Evolutionary conservation across 176 grass and related monocot genomes (phyloP).

Genomic region (Puya raimondii): DNA sequence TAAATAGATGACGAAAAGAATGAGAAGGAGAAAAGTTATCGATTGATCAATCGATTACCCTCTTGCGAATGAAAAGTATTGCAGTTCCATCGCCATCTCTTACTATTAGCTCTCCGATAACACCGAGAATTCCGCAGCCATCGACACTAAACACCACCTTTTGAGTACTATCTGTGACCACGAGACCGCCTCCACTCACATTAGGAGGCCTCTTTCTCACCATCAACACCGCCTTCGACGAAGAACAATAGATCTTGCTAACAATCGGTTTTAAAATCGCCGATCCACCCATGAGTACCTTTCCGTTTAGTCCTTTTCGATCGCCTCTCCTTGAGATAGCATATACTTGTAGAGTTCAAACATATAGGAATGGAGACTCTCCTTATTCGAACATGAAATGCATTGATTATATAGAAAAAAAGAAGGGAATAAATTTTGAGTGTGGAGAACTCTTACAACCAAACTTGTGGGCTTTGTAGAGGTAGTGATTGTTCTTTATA

Average conservation of each 20-base stretch:
- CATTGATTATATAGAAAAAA: not conserved
- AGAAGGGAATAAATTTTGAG: not conserved
- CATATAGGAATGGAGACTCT: not conserved
- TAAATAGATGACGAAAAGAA: not conserved
- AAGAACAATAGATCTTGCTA: conserved; percentile 79
- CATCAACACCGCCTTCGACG: conserved; percentile 33
- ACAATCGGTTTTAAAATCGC: conserved; percentile 48
- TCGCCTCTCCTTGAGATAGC: not conserved
- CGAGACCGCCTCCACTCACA: conserved; percentile 64
- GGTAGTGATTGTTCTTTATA: conserved; percentile 19
- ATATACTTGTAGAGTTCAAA: not conserved
- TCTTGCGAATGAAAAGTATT: conserved; percentile 70
- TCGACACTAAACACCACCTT: conserved; percentile 57
- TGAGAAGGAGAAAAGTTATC: not conserved
- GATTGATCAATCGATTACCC: conserved; percentile 22
- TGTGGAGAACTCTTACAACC: not conserved
- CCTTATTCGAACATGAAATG: not conserved
- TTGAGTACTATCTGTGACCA: conserved; percentile 50
- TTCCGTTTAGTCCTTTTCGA: conserved; percentile 14
- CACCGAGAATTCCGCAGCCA: conserved; percentile 64
- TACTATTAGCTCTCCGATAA: conserved; percentile 52
- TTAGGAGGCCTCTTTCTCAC: conserved; percentile 57
- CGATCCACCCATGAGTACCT: conserved; percentile 38
- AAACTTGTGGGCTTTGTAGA: not conserved
- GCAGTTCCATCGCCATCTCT: conserved; percentile 52